Conservation (phyloP, 2,329 filamentous ascomycete species). For the Metarhizium brunneum region DNA sequence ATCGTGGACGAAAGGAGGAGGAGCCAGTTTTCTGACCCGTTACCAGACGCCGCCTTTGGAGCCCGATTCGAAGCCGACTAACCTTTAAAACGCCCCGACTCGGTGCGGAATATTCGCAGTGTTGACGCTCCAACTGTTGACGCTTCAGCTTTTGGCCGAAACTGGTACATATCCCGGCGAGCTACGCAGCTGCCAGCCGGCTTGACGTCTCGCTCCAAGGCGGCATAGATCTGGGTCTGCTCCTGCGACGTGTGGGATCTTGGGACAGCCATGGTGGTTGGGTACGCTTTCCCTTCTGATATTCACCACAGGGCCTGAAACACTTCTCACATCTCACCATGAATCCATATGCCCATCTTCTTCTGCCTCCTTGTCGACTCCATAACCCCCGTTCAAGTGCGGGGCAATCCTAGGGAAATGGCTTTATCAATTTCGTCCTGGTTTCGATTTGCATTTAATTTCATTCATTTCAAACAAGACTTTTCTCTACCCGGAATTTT, state of each 20-base stretch:
- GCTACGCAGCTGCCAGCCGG: background rate
- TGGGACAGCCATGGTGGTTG: constrained; percentile 21
- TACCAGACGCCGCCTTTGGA: constrained; percentile 11
- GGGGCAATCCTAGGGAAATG: constrained; percentile 4
- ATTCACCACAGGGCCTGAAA: constrained; percentile 1
- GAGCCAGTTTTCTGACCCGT: constrained; percentile 16
- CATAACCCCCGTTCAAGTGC: constrained; percentile 1
- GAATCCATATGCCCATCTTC: background rate
- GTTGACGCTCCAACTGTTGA: background rate
- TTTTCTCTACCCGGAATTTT: constrained; percentile 9
- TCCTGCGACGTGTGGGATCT: constrained; percentile 10
- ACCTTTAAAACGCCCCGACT: background rate
- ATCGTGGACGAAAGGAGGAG: constrained; percentile 1
- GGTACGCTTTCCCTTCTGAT: constrained; percentile 25
- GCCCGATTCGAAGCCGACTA: constrained; percentile 14
- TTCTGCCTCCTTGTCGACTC: background rate
- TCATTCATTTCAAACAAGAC: constrained; percentile 2
- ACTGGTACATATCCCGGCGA: background rate
- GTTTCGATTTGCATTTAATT: constrained; percentile 3
- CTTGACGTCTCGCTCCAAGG: constrained; percentile 5
- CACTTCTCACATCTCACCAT: background rate
- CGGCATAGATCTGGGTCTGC: constrained; percentile 10
- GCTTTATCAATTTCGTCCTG: background rate
- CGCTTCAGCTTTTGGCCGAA: background rate
- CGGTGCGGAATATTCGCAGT: background rate